These are phyloP conservation scores for Aleurites moluccanus DNA, from an alignment of 441 rosid genomes.

Conservation along the genomic window DNA sequence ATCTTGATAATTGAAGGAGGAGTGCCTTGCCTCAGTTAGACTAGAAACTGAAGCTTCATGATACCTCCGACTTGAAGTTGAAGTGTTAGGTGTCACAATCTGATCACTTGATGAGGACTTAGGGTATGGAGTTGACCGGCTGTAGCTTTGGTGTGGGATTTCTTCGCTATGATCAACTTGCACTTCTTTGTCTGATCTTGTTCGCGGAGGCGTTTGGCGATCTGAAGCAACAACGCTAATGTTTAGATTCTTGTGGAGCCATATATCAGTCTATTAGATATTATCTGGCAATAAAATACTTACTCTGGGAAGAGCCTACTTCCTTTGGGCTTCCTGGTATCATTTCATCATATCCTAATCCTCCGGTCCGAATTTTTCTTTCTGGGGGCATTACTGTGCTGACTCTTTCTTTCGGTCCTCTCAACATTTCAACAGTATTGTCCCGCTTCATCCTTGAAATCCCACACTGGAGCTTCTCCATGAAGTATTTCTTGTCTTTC, in stretches of 20 bases:
- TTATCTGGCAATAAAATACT: background rate
- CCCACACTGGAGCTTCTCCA: conserved; percentile 51
- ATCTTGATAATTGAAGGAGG: conserved; percentile 22
- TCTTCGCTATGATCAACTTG: conserved; percentile 26
- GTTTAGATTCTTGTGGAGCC: background rate
- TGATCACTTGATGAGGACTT: conserved; percentile 31
- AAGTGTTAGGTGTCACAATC: conserved; percentile 16
- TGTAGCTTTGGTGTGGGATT: background rate
- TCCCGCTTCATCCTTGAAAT: conserved; percentile 49
- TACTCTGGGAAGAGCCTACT: conserved; percentile 26
- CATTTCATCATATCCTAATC: conserved; percentile 46
- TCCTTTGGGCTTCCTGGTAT: conserved; percentile 37
- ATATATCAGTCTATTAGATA: background rate
- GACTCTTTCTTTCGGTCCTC: conserved; percentile 33
- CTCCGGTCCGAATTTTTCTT: conserved; percentile 2
- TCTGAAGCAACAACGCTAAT: conserved; percentile 25
- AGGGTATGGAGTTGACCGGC: background rate
- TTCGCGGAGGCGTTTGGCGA: conserved; percentile 3
- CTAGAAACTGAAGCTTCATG: conserved; percentile 31
- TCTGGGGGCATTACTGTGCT: conserved; percentile 2
- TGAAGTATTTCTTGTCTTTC: conserved; percentile 45
- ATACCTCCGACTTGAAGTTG: conserved; percentile 21
- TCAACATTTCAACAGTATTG: conserved; percentile 37
- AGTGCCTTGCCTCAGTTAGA: conserved; percentile 21
- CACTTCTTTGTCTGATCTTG: conserved; percentile 21